These are phyloP conservation scores for Capsella bursapastoris DNA, from an alignment of 345 rosid species.

Conservation along the genomic window DNA sequence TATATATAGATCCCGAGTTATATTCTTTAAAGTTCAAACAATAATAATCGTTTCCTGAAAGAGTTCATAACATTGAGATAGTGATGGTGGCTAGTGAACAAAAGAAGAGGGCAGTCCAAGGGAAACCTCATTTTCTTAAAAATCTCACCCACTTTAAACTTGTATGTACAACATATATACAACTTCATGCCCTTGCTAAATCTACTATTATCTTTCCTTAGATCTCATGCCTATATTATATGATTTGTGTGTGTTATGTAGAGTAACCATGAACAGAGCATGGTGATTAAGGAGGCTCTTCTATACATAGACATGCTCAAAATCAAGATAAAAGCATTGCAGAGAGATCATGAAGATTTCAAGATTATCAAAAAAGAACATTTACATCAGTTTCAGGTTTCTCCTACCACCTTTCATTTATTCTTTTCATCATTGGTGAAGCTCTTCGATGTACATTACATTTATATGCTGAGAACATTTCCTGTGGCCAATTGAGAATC, in stretches of 20 bases:
- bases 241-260: conserved; percentile 1
- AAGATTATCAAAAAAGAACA: conserved; percentile 49
- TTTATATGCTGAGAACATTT: background rate
- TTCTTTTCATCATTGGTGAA: background rate
- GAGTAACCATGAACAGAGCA: conserved; percentile 52
- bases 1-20: conserved; percentile 34
- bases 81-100: conserved; percentile 56
- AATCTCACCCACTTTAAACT: conserved; percentile 54
- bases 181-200: background rate
- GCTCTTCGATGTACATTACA: conserved; percentile 8
- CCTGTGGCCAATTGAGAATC: background rate
- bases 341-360: conserved; percentile 50
- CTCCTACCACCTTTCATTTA: conserved; percentile 1
- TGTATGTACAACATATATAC: conserved; percentile 42
- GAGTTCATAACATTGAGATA: conserved; percentile 27
- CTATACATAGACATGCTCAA: conserved; percentile 60
- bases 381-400: conserved; percentile 59
- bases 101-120: conserved; percentile 51
- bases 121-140: conserved; percentile 57
- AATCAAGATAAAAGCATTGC: conserved; percentile 59
- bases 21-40: conserved; percentile 20
- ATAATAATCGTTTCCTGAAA: conserved; percentile 15
- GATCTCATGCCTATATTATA: background rate
- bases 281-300: conserved; percentile 51
- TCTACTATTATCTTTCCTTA: background rate